Conservation (phyloP, 139 green algal species). For the Auxenochlorella protothecoides region DNA sequence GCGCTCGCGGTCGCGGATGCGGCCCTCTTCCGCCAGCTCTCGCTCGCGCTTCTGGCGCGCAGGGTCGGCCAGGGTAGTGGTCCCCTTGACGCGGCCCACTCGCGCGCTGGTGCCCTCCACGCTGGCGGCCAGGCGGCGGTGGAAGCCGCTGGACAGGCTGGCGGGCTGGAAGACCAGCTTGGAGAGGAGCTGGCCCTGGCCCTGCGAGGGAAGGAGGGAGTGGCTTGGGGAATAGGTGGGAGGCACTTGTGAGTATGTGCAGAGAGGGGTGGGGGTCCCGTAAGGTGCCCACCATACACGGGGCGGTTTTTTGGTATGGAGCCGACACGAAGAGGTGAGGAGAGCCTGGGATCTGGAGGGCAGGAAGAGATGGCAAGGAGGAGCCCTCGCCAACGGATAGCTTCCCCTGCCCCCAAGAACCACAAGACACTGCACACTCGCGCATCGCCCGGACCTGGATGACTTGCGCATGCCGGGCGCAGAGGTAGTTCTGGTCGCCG, state of each 20-base stretch:
- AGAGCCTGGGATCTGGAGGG: no score
- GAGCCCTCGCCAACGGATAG: no score
- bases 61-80: slow-evolving; percentile 31
- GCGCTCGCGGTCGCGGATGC: slow-evolving; percentile 16
- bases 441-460: slow-evolving; percentile 15
- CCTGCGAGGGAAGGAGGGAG: slow-evolving; percentile 23
- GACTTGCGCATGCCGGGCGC: slow-evolving; percentile 26
- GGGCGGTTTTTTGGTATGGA: no score
- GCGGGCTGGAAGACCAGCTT: slow-evolving; percentile 57
- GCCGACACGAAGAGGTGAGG: no score
- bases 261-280: no score
- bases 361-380: no score
- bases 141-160: slow-evolving; percentile 42
- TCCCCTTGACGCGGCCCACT: slow-evolving; percentile 7
- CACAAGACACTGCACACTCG: background rate
- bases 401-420: no score
- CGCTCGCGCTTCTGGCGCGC: slow-evolving; percentile 26
- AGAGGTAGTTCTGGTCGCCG: slow-evolving; percentile 51
- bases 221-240: no score
- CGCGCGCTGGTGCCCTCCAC: slow-evolving; percentile 15
- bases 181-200: slow-evolving; percentile 45
- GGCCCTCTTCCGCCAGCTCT: slow-evolving; percentile 26
- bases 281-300: no score
- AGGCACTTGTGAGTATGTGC: no score
- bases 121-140: slow-evolving; percentile 41